phyloP scores from a whole-genome alignment of 495 filamentous ascomycete species.

The Penicillium taxi region DNA sequence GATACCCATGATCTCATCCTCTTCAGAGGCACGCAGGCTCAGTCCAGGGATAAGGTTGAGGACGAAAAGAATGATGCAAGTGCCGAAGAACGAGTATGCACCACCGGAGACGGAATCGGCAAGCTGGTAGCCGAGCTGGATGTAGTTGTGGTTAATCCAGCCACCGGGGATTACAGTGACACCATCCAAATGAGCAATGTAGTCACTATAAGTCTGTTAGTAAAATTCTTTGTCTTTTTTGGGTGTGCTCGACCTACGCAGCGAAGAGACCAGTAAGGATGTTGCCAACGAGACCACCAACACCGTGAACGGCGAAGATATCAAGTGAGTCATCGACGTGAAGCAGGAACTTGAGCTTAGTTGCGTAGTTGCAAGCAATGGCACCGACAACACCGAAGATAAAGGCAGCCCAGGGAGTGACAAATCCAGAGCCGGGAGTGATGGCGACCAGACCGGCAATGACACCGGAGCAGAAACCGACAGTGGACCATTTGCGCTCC shows the following conservation, averaged over 20 bases:
- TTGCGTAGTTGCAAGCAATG: conserved; percentile 84
- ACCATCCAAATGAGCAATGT: conserved; percentile 85
- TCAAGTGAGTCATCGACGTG: conserved; percentile 85
- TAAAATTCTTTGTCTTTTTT: background rate
- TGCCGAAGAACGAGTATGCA: conserved; percentile 79
- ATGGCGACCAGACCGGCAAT: conserved; percentile 89
- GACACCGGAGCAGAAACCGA: conserved; percentile 93
- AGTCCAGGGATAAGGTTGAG: conserved; percentile 84
- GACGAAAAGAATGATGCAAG: conserved; percentile 77
- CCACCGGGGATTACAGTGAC: conserved; percentile 64
- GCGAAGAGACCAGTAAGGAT: conserved; percentile 87
- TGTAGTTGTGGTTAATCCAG: conserved; percentile 86
- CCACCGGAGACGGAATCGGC: conserved; percentile 79
- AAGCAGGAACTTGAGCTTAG: conserved; percentile 88
- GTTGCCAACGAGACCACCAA: conserved; percentile 87
- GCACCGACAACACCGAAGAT: conserved; percentile 82
- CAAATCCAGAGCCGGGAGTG: conserved; percentile 83
- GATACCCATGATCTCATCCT: conserved; percentile 84
- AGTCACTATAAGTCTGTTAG: conserved; percentile 48
- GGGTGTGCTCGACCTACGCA: conserved; percentile 49
- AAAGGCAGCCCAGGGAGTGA: conserved; percentile 89
- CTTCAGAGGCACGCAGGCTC: conserved; percentile 69
- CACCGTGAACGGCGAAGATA: conserved; percentile 86
- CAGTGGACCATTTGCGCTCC: conserved; percentile 92
- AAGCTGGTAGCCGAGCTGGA: conserved; percentile 82